phyloP scores from a whole-genome alignment of 108 stramenopile species.

The Stephanodiscus triporus region DNA sequence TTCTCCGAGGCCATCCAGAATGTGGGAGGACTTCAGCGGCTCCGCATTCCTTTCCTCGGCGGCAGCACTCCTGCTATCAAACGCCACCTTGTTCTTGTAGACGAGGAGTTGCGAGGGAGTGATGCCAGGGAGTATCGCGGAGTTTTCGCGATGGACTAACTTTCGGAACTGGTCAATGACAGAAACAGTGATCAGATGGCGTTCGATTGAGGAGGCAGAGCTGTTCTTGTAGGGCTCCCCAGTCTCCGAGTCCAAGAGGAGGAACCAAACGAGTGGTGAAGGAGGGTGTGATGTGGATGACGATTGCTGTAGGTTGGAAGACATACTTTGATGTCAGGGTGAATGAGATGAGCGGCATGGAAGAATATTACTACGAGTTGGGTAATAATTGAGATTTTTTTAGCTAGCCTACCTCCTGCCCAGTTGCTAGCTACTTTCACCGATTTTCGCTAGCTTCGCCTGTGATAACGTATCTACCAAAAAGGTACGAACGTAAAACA shows the following conservation, averaged over 20 bases:
- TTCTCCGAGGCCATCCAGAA: constrained; percentile 13
- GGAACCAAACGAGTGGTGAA: constrained; percentile 6
- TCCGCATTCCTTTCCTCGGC: constrained; percentile 2
- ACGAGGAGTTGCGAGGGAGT: neutral
- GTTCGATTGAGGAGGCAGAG: constrained; percentile 1
- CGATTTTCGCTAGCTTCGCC: too few relatives aligned
- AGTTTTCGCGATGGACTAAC: neutral
- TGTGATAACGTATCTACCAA: too few relatives aligned
- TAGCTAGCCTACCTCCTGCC: too few relatives aligned
- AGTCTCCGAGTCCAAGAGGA: constrained; percentile 6
- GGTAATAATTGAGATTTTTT: too few relatives aligned
- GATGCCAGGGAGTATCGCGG: neutral
- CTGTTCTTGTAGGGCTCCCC: constrained; percentile 7
- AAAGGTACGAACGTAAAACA: too few relatives aligned
- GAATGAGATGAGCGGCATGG: neutral
- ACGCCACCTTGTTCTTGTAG: neutral
- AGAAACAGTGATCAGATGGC: neutral
- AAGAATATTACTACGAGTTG: neutral
- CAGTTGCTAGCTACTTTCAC: too few relatives aligned
- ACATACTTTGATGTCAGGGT: too few relatives aligned
- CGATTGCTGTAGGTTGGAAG: too few relatives aligned
- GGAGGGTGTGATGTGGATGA: neutral
- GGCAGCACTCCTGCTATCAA: neutral
- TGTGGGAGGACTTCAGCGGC: constrained; percentile 5
- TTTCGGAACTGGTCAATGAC: constrained; percentile 7